Evolutionary conservation across 73 alveolate species (phyloP).

Genomic region (Paramecium bursaria): DNA sequence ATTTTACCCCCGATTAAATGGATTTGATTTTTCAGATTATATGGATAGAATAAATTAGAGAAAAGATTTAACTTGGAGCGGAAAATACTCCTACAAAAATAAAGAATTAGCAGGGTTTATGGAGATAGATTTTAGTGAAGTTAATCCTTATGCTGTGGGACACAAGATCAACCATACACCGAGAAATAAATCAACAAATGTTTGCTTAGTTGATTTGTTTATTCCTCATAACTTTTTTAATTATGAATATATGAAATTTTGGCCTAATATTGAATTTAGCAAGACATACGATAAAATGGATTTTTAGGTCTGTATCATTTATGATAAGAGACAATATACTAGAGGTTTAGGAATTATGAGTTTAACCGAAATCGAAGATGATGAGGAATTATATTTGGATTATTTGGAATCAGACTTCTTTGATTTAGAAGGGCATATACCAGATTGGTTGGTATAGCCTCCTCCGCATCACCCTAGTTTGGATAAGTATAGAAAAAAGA

Average conservation of each 20-base stretch:
- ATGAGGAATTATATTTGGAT: conserved; percentile 64
- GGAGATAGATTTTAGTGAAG: conserved; percentile 6
- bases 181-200: conserved; percentile 56
- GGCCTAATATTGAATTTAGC: conserved; percentile 30
- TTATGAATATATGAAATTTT: conserved; percentile 58
- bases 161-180: conserved; percentile 70
- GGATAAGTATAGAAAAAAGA: no score
- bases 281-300: conserved; percentile 5
- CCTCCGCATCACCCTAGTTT: conserved; percentile 63
- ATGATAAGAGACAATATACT: neutral
- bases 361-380: conserved; percentile 49
- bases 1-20: conserved; percentile 8
- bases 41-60: neutral
- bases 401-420: conserved; percentile 55
- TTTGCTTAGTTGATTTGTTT: conserved; percentile 59
- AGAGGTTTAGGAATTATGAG: conserved; percentile 58
- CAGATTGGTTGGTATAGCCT: conserved; percentile 63
- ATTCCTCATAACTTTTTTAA: conserved; percentile 58
- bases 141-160: conserved; percentile 66
- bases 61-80: conserved; percentile 21
- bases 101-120: conserved; percentile 8
- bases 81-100: neutral
- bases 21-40: conserved; percentile 13
- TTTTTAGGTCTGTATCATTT: conserved; percentile 1
- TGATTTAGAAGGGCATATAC: conserved; percentile 48